phyloP scores from a whole-genome alignment of 176 grass and related monocot species.

The Raddia distichophylla region DNA sequence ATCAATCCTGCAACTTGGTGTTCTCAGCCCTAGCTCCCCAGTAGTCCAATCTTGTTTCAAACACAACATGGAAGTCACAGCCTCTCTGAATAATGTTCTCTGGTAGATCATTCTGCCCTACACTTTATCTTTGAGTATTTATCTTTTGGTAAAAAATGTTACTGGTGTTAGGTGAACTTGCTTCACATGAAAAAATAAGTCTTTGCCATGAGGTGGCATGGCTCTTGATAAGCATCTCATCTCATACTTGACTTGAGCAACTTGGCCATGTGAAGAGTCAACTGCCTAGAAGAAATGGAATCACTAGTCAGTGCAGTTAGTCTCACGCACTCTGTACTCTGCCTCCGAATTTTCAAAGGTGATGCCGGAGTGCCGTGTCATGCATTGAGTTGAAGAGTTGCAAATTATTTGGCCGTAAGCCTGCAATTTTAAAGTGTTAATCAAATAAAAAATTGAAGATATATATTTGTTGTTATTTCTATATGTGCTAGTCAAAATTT shows the following conservation, averaged over 20 bases:
- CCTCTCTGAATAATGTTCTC: not conserved
- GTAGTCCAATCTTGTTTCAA: not conserved
- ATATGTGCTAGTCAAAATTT: no score
- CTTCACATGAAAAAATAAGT: not conserved
- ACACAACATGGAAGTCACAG: slow-evolving; percentile 7
- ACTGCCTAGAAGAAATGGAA: slow-evolving; percentile 20
- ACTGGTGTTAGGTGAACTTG: slow-evolving; percentile 8
- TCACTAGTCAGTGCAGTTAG: not conserved
- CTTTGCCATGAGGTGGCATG: slow-evolving; percentile 28
- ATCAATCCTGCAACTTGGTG: not conserved
- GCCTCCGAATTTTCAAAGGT: slow-evolving; percentile 29
- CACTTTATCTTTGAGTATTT: not conserved
- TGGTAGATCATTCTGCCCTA: not conserved
- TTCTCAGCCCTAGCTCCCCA: not conserved
- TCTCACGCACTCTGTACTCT: slow-evolving; percentile 34
- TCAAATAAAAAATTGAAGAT: not conserved
- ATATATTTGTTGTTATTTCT: no score
- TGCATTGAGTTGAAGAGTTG: slow-evolving; percentile 11
- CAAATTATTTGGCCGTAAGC: not conserved
- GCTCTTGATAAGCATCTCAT: slow-evolving; percentile 33
- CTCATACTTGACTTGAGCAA: slow-evolving; percentile 21
- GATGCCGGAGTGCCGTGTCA: not conserved
- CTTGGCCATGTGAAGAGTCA: slow-evolving; percentile 45
- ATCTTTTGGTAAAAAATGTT: not conserved
- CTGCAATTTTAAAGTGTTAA: not conserved